phyloP scores from a whole-genome alignment of 768 basidiomycete genomes.

The Lentinula aciculospora region DNA sequence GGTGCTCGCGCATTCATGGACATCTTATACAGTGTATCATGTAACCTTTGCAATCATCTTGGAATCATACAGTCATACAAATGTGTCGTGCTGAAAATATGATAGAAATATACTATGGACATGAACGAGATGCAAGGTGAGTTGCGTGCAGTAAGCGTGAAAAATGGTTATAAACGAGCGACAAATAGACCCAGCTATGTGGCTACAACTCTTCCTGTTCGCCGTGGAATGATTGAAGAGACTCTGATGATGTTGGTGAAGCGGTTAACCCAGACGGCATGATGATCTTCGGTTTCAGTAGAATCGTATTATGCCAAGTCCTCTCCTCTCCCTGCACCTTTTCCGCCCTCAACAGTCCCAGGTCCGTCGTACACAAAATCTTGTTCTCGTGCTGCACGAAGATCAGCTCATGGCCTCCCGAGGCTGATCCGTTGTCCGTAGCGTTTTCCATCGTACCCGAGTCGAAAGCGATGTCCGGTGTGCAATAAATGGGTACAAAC shows the following conservation, averaged over 20 bases:
- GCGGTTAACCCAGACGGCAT: slow-evolving; percentile 31
- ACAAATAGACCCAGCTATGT: not conserved
- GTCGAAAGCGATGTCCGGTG: slow-evolving; percentile 36
- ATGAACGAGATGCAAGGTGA: not conserved
- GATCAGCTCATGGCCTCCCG: not conserved
- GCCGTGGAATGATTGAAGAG: not conserved
- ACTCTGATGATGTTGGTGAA: not conserved
- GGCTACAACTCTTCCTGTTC: not conserved
- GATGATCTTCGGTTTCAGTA: slow-evolving; percentile 53
- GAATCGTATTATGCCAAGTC: slow-evolving; percentile 42
- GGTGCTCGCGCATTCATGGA: not conserved
- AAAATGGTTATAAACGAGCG: not conserved
- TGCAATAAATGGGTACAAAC: slow-evolving; percentile 42
- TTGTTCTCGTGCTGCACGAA: slow-evolving; percentile 1
- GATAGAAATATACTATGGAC: not conserved
- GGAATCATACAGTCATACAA: not conserved
- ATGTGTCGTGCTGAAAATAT: not conserved
- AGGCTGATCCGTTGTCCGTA: slow-evolving; percentile 15
- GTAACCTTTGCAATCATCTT: too few species aligned
- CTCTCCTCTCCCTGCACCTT: slow-evolving; percentile 31
- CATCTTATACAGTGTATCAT: too few species aligned
- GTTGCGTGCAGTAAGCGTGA: not conserved
- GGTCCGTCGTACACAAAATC: slow-evolving; percentile 52
- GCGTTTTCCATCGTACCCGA: slow-evolving; percentile 40
- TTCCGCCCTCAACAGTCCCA: slow-evolving; percentile 40